Evolutionary conservation across 2,329 filamentous ascomycete genomes (phyloP), one percentile per base, ranked within the genome.

Genomic region (Coniella lustricola): DNA sequence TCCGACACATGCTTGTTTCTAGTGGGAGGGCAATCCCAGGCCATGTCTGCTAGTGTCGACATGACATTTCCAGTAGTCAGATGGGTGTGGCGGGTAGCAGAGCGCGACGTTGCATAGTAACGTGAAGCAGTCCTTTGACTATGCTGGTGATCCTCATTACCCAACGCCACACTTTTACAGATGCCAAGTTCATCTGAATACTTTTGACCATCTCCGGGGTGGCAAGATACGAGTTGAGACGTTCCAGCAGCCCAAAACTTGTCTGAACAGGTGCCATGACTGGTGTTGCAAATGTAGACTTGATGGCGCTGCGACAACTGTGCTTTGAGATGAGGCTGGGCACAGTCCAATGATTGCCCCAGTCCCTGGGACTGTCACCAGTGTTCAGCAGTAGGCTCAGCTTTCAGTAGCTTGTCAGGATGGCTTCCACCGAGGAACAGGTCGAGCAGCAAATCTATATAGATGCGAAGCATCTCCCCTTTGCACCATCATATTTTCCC

Each of bases 401-500:
- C n/a, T n/a, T 10, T 29, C 5, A 29, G 25, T 29, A 29, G 25
- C 25, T 10, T 31, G 13, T 21, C 8, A 8, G 16, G 13, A 41
- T n/a, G 16, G 29, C 22, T 12, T 8, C 42, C 20, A 29, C 34
- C 16, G 29, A 4, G 4, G 25, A 36, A 12, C 20, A 22, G 13
- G 29, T 12, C 13, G 32, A 10, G 5, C 14, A 8, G 3, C 12
- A 22, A 8, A 40, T 44, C 40, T 51, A 51, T 51, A 51, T 48
- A 51, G 44, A 40, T 41, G 35, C 3, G 20, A 12, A 3, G 14
- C 12, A 38, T 41, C 34, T 33, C 38, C 21, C 35, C 13, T 20
- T 44, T 41, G 29, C 49, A 48, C 45, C 49, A 51, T 45, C 49
- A 48, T 40, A 45, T 48, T 31, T 45, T 32, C 42, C 45, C 48